These are phyloP conservation scores for Xylaria nigripes DNA, from an alignment of 495 filamentous ascomycete species.

Conservation along the genomic window DNA sequence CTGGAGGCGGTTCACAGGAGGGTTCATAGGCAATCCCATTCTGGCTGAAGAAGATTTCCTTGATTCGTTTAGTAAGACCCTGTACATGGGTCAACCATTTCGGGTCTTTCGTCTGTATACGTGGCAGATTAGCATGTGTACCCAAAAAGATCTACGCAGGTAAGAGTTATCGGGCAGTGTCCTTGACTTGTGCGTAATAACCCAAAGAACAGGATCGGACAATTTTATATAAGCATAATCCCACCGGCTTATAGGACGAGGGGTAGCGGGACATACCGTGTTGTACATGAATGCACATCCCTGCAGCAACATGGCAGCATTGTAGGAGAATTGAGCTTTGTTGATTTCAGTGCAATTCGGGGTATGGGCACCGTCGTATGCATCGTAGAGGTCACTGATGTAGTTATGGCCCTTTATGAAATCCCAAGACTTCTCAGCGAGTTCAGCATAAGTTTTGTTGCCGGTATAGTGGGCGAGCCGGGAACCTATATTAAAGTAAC, in stretches of 20 bases:
- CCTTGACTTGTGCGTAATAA: background rate
- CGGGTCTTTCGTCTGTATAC: slow-evolving; percentile 35
- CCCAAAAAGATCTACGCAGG: background rate
- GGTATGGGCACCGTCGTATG: slow-evolving; percentile 44
- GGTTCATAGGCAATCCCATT: slow-evolving; percentile 42
- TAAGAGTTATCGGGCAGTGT: background rate
- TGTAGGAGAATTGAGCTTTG: slow-evolving; percentile 47
- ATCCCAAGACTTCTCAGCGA: slow-evolving; percentile 52
- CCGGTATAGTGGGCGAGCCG: slow-evolving; percentile 52
- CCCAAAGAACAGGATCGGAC: background rate
- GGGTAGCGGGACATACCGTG: slow-evolving; percentile 29
- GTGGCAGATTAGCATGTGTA: slow-evolving; percentile 7
- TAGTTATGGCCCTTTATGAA: slow-evolving; percentile 40
- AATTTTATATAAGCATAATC: background rate
- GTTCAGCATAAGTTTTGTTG: slow-evolving; percentile 52
- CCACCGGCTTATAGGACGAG: background rate
- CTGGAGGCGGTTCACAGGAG: slow-evolving; percentile 44
- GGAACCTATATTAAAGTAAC: slow-evolving; percentile 56
- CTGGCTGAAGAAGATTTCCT: slow-evolving; percentile 36
- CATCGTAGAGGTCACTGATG: slow-evolving; percentile 30
- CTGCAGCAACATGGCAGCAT: slow-evolving; percentile 49
- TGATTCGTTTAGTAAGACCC: slow-evolving; percentile 33
- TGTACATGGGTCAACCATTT: slow-evolving; percentile 39
- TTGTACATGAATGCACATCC: slow-evolving; percentile 53
- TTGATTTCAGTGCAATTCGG: slow-evolving; percentile 33